These are phyloP conservation scores for Leccinum olivaceopallidum DNA, from an alignment of 768 basidiomycete species.

Conservation along the genomic window DNA sequence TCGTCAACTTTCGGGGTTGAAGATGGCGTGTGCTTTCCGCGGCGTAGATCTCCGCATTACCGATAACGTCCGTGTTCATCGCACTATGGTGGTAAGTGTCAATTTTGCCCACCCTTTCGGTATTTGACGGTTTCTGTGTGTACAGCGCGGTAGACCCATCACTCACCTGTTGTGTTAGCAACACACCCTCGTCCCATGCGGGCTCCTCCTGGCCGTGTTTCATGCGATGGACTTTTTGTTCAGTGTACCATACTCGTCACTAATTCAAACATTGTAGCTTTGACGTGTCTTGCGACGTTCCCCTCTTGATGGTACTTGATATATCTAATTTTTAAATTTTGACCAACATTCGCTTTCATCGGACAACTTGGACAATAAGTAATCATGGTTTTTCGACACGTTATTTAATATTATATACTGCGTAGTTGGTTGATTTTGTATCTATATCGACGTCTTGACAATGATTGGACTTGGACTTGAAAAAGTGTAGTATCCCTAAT, in stretches of 20 bases:
- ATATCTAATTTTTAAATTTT: slow-evolving; percentile 1
- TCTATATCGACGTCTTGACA: slow-evolving; percentile 14
- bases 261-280: slow-evolving; percentile 21
- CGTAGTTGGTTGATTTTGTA: slow-evolving; percentile 12
- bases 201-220: not conserved
- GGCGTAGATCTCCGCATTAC: slow-evolving; percentile 58
- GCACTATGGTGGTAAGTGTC: slow-evolving; percentile 49
- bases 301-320: not conserved
- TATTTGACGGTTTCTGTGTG: slow-evolving; percentile 14
- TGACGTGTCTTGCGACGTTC: slow-evolving; percentile 8
- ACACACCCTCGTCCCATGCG: slow-evolving; percentile 3
- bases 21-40: slow-evolving; percentile 62
- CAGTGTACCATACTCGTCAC: slow-evolving; percentile 3
- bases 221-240: slow-evolving; percentile 4
- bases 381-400: not conserved
- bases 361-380: not conserved
- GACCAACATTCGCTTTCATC: slow-evolving; percentile 1
- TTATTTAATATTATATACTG: not conserved
- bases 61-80: slow-evolving; percentile 52
- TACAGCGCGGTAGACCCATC: slow-evolving; percentile 22
- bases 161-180: slow-evolving; percentile 20
- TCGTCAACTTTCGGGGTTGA: slow-evolving; percentile 51
- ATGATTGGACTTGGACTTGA: not conserved
- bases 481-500: not conserved
- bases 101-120: slow-evolving; percentile 11